These are phyloP conservation scores for Cutaneotrichosporon daszewskae DNA, from an alignment of 1,284 basidiomycete species.

Conservation along the genomic window DNA sequence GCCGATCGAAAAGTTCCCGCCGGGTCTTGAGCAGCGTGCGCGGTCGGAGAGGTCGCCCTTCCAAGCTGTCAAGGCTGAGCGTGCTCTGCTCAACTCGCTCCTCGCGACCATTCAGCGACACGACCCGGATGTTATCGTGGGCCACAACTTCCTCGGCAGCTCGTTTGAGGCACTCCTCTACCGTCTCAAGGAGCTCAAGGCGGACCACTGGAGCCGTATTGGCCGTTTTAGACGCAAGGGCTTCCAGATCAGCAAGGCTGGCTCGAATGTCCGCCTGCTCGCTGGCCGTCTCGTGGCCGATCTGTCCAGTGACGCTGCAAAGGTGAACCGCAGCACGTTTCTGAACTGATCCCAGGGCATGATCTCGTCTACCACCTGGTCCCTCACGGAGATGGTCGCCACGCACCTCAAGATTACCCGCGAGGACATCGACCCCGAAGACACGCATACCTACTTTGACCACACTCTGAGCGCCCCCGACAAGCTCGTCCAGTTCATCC, in stretches of 20 bases:
- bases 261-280: conserved; percentile 75
- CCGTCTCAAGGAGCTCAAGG: conserved; percentile 82
- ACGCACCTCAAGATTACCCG: conserved; percentile 80
- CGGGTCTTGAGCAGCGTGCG: conserved; percentile 69
- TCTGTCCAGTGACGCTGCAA: conserved; percentile 87
- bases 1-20: conserved; percentile 80
- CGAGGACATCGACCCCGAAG: conserved; percentile 93
- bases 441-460: conserved; percentile 87
- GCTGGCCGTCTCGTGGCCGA: conserved; percentile 87
- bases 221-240: conserved; percentile 82
- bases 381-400: conserved; percentile 90
- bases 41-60: conserved; percentile 65
- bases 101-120: conserved; percentile 76
- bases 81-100: conserved; percentile 75
- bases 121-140: conserved; percentile 91
- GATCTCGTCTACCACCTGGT: conserved; percentile 96
- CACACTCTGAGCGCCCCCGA: conserved; percentile 71
- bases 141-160: conserved; percentile 91
- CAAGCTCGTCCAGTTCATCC: conserved; percentile 76
- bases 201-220: conserved; percentile 88
- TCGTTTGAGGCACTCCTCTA: conserved; percentile 86
- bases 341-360: conserved; percentile 65
- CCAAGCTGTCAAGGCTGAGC: conserved; percentile 72
- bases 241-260: conserved; percentile 67
- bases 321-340: too few relatives aligned